phyloP scores from a whole-genome alignment of 2,329 filamentous ascomycete species.

The Emmonsiellopsis sp. region DNA sequence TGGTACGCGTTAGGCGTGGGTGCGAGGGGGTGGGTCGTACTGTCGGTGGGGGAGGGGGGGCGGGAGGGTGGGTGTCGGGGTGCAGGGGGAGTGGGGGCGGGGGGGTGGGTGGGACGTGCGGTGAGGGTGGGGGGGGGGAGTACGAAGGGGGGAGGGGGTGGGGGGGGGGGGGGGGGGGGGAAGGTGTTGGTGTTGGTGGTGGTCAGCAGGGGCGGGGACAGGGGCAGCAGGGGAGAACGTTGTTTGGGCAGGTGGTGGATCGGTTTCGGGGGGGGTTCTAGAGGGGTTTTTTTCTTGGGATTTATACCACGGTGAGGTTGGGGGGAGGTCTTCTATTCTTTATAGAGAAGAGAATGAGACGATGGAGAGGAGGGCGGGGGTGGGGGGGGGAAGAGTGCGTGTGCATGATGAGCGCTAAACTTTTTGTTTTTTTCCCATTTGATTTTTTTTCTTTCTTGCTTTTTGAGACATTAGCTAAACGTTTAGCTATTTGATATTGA shows the following conservation, averaged over 20 bases:
- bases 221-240: slow-evolving; percentile 17
- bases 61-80: no score
- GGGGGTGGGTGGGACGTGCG: no score
- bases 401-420: background rate
- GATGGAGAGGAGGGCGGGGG: background rate
- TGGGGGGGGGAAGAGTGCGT: no score
- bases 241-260: slow-evolving; percentile 19
- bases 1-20: no score
- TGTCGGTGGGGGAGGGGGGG: no score
- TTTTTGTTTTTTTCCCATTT: background rate
- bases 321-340: background rate
- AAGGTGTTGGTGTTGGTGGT: slow-evolving; percentile 10
- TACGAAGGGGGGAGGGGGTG: no score
- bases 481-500: no score
- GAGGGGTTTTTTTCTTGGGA: background rate
- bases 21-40: no score
- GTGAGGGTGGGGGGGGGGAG: no score
- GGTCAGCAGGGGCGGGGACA: slow-evolving; percentile 8
- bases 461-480: no score
- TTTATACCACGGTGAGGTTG: background rate
- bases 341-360: background rate
- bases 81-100: no score
- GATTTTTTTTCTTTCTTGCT: background rate
- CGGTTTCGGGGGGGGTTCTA: slow-evolving; percentile 22
- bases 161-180: slow-evolving; percentile 14